Conservation (phyloP, 2,329 filamentous ascomycete genomes). For the Ophiosphaerella herpotricha region DNA sequence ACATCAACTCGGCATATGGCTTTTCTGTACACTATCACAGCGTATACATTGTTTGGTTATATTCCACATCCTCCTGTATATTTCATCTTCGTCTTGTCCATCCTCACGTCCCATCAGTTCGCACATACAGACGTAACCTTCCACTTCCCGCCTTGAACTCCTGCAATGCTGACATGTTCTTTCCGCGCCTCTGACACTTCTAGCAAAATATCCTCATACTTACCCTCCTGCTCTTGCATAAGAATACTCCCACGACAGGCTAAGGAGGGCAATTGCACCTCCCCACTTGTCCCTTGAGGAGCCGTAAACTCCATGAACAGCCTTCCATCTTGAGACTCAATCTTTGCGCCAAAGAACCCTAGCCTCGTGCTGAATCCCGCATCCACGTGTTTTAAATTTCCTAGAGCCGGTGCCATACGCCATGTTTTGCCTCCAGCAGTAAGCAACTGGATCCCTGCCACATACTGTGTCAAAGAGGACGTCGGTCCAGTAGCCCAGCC, state of each 20-base stretch:
- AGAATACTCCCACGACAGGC: conserved; percentile 25
- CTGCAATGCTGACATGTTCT: conserved; percentile 13
- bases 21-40: conserved; percentile 44
- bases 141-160: conserved; percentile 31
- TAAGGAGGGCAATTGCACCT: conserved; percentile 28
- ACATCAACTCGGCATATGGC: conserved; percentile 23
- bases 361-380: conserved; percentile 46
- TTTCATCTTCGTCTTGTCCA: conserved; percentile 7
- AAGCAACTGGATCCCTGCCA: conserved; percentile 49
- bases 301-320: conserved; percentile 34
- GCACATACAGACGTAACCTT: conserved; percentile 19
- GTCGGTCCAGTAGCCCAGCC: conserved; percentile 59
- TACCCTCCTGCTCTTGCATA: conserved; percentile 21
- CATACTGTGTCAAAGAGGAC: conserved; percentile 48
- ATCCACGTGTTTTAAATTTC: conserved; percentile 42
- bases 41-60: conserved; percentile 35
- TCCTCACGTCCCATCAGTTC: neutral
- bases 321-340: conserved; percentile 17
- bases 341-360: conserved; percentile 45
- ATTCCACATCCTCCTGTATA: conserved; percentile 31
- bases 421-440: conserved; percentile 45
- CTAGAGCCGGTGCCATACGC: conserved; percentile 44
- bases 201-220: conserved; percentile 18
- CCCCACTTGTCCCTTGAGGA: conserved; percentile 37
- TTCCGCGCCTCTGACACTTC: conserved; percentile 20